Evolutionary conservation across 768 basidiomycete species (phyloP).

Genomic region (Naganishia randhawae): DNA sequence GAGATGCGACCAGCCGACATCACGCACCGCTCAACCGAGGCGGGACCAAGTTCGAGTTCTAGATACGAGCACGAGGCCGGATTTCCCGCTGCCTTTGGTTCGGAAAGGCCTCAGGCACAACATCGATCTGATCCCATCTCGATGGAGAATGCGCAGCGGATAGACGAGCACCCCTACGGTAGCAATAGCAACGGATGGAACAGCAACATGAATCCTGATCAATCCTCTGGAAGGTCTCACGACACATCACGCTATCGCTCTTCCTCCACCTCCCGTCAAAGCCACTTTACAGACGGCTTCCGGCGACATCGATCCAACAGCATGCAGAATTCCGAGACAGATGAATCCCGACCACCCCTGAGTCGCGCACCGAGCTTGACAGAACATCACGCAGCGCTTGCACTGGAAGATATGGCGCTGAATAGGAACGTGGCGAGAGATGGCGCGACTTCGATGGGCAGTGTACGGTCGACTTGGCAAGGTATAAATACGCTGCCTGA

Average conservation of each 20-base stretch:
- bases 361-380: conserved; percentile 21
- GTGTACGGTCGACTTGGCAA: background rate
- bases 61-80: background rate
- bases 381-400: conserved; percentile 26
- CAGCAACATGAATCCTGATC: background rate
- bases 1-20: conserved; percentile 10
- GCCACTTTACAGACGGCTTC: conserved; percentile 10
- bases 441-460: background rate
- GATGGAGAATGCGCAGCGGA: background rate
- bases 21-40: background rate
- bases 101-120: background rate
- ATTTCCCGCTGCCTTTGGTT: background rate
- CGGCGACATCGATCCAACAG: background rate
- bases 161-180: background rate
- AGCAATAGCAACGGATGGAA: background rate
- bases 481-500: background rate
- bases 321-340: background rate
- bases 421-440: conserved; percentile 12
- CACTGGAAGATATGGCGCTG: conserved; percentile 24
- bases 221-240: background rate
- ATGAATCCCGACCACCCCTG: conserved; percentile 2
- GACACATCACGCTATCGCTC: background rate
- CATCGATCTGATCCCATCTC: background rate
- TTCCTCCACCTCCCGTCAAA: background rate
- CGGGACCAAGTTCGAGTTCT: background rate